These are phyloP conservation scores for Paulownia fortunei DNA, from an alignment of 257 asterid genomes.

Conservation along the genomic window DNA sequence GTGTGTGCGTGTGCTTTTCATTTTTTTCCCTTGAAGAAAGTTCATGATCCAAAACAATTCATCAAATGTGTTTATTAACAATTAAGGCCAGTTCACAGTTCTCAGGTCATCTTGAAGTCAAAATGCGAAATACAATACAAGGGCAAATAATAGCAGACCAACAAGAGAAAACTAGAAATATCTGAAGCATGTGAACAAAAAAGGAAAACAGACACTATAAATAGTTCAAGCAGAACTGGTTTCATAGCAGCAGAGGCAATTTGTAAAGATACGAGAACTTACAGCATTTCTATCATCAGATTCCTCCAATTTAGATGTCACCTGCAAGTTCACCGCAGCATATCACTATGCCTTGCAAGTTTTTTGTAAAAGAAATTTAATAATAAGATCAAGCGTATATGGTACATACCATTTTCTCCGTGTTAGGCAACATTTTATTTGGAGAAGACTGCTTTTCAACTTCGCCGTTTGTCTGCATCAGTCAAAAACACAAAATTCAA, in stretches of 20 bases:
- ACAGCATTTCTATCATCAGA: conserved; percentile 62
- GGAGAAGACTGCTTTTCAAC: conserved; percentile 32
- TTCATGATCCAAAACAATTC: too few species aligned
- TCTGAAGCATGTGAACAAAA: not conserved
- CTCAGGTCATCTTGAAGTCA: too few species aligned
- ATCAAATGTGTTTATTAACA: too few species aligned
- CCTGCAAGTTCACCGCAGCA: conserved; percentile 33
- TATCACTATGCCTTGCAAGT: not conserved
- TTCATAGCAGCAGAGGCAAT: not conserved
- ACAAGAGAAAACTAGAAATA: not conserved
- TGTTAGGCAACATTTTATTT: conserved; percentile 13
- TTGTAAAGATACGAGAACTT: conserved; percentile 31
- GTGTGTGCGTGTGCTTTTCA: too few species aligned
- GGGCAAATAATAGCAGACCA: not conserved
- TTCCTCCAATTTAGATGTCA: conserved; percentile 31
- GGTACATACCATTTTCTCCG: conserved; percentile 30
- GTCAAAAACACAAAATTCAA: not conserved
- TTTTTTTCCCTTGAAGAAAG: too few species aligned
- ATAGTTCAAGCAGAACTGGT: not conserved
- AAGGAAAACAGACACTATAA: not conserved
- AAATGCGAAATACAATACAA: too few species aligned
- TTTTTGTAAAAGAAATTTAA: not conserved
- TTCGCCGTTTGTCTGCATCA: conserved; percentile 39
- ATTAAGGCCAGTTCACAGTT: not conserved
- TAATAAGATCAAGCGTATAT: not conserved